These are phyloP conservation scores for Adansonia grandidieri DNA, from an alignment of 441 rosid genomes.

Conservation along the genomic window DNA sequence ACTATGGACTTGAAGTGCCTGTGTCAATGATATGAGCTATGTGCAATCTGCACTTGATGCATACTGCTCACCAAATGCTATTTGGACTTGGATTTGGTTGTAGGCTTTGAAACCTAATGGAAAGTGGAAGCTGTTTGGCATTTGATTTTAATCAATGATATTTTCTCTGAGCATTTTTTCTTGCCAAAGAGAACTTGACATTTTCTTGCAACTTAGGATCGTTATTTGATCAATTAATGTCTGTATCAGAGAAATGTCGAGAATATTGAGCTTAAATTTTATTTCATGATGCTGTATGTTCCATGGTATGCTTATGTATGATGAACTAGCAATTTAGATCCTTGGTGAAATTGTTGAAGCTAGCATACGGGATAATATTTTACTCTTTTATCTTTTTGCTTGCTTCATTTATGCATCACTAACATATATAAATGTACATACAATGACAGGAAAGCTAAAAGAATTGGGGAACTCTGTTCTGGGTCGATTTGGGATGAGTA, in stretches of 20 bases:
- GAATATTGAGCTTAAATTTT: background rate
- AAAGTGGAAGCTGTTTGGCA: constrained; percentile 4
- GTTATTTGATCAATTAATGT: background rate
- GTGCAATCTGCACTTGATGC: constrained; percentile 13
- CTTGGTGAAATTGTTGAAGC: background rate
- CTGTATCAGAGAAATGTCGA: background rate
- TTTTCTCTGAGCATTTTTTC: background rate
- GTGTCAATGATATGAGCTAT: background rate
- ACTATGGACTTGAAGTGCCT: background rate
- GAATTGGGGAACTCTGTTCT: constrained; percentile 87
- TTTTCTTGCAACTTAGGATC: background rate
- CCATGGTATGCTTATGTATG: constrained; percentile 1
- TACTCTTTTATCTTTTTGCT: background rate
- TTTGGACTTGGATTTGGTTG: constrained; percentile 3
- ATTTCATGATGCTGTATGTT: background rate
- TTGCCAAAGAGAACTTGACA: background rate
- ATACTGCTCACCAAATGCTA: background rate
- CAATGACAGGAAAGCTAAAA: constrained; percentile 75
- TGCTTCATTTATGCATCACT: background rate
- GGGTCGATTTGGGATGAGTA: constrained; percentile 90
- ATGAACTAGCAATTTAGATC: background rate
- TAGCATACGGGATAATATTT: background rate
- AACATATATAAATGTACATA: background rate
- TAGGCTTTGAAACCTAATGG: background rate
- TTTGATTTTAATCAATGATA: constrained; percentile 1